Base-by-base conservation (phyloP, 2,329 filamentous ascomycete species). In the Paramyrothecium roridum region DNA sequence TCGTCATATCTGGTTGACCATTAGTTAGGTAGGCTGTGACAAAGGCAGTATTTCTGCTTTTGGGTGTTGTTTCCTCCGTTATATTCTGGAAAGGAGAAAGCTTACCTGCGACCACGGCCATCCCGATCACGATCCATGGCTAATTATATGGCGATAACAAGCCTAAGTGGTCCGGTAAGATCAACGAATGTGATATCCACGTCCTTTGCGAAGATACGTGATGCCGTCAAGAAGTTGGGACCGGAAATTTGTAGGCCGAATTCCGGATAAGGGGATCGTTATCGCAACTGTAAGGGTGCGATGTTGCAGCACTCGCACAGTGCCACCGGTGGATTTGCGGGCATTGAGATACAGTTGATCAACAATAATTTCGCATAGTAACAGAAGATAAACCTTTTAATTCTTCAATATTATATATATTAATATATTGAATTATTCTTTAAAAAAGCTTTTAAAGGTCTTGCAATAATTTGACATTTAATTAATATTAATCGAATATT, bases 1-100 rank as follows among this genome's bases (percentile, higher is more conserved):
- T 85, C 82, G 59, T 85, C 82, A 63, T 82, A 85, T 66, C 82
- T 84, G 56, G 48, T 8, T 3, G 37, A 22, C 20, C 26, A 30
- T 30, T 10, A 30, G 26, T 30, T 30, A 30, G 26, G 4, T 30
- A 10, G 4, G 10, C 26, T 30, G 26, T 4, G 10, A 30, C 26
- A 10, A 30, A 30, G 6, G 26, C 26, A 30, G 26, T 10, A 30
- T 30, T 30, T n/a, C n/a, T 10, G 26, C 26, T 30, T 30, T 30
- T 30, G 26, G 26, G 26, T 10, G 26, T 30, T 10, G 26, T 30
- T 30, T 30, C 6, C 26, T 30, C 4, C 34, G 54, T 65, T 54
- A n/a, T 62, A 57, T 58, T 21, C 54, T 26, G n/a, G 21, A 46
- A 52, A 48, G 60, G 56, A 21, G 46, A 54, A 61, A 58, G 57